Evolutionary conservation across 2,329 filamentous ascomycete species (phyloP), one percentile per base, ranked within the genome.

Genomic region (Trichoderma atrobrunneum): DNA sequence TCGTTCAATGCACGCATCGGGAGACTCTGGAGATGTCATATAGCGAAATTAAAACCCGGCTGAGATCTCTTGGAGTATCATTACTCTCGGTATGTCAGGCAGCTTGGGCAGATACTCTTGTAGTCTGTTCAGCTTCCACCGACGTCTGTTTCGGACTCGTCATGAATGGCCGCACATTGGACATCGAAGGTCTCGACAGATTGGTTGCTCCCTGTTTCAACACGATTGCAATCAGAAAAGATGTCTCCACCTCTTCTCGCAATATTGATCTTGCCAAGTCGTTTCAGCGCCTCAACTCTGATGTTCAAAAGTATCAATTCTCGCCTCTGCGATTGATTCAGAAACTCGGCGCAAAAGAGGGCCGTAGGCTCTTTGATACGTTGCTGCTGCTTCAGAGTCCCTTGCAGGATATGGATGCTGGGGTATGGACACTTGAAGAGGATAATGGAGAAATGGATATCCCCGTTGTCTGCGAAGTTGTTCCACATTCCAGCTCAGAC

Each of bases 151-250:
- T 98, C 77, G 95, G 95, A 0, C 96, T 93, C 76, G 91, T 98
- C 3, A 87, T 95, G 71, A 95, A 90, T 77, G 94, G 95, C 1
- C 89, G 95, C 8, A 91, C 90, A 0, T 78, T 93, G 11, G 82
- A 88, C 0, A 80, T 95, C 3, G 86, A 91, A 7, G 88, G 87
- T 0, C 84, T 95, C 12, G 90, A 95, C 48, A 84, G 86, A 5
- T 87, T 97, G 7, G 88, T 97, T n/a, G 94, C 93, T 0, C 95
- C 95, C 0, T 97, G 94, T 79, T 97, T 98, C 85, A 98, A 97
- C 78, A 97, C 95, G 0, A 82, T 97, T 14, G 94, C 95, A 0
- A 78, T 94, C 2, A 88, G 93, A 30, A 82, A 89, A 18, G 81
- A 89, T 36, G 73, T 92, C 11, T 81, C 85, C 1, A 78, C 78